Evolutionary conservation across 2,329 filamentous ascomycete species (phyloP), one percentile per base, ranked within the genome.

Genomic region (Clonostachys rosea): DNA sequence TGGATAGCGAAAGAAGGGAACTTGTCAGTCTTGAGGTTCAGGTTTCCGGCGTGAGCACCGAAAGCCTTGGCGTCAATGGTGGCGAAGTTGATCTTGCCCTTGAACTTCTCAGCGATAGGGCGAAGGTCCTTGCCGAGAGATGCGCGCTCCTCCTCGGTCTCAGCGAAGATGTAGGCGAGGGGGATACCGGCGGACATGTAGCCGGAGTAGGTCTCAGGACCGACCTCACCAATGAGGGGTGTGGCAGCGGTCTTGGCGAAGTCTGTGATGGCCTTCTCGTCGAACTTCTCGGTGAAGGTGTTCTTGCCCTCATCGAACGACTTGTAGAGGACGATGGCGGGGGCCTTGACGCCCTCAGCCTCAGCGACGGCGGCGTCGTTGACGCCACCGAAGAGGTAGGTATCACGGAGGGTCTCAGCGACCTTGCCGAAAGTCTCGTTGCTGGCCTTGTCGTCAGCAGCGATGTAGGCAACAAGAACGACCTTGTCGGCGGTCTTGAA

Each of bases 401-500:
- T 86, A 68, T 99, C 92, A 54, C 94, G 86, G 66, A 92, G 83
- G 60, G 81, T 78, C 64, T 89, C 84, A 47, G 87, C 87, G 46
- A 85, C 78, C 58, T 81, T 70, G 54, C 74, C 81, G 76, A 91
- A 97, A 59, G 87, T 91, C 68, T 92, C 83, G 74, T 90, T 95
- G 57, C 89, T 89, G 55, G 83, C 71, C 81, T 95, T 95, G 70
- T 90, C 87, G 50, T 87, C 78, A 51, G 82, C 75, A 56, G 83
- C 83, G 61, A 96, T 81, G 80, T 91, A 99, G 57, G 86, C 92
- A 53, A 99, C 84, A 47, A 97, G 70, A 50, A 97, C 92, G 53
- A 97, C 90, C 78, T 96, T 96, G 76, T 99, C 94, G 66, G 91
- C 84, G 50, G 86, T 92, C 86, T 97, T 97, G 85, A 99, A 96